Evolutionary conservation across 345 rosid species (phyloP), one percentile per base, ranked within the genome.

Genomic region (Bruguiera parviflora): DNA sequence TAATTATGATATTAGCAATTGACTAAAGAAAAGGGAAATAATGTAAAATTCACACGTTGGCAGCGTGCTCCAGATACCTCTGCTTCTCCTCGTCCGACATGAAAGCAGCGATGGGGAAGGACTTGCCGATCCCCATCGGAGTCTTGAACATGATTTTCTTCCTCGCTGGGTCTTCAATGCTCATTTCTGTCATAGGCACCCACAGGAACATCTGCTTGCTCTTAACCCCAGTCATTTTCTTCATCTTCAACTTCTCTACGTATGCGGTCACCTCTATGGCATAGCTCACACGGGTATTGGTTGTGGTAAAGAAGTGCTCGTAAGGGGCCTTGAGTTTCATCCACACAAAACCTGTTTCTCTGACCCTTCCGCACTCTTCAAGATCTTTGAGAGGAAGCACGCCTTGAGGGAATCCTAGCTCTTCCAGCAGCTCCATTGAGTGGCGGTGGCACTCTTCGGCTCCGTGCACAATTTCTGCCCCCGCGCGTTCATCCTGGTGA

Each of bases 101-200:
- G 71, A 94, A 94, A 37, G 92, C 85, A 2, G 90, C 75, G 60
- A 84, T 60, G 0, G 86, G 97, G 63, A 85, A 94, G 11, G 97
- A 82, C 79, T 81, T 94, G 21, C 95, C 96, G 15, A 91, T 77
- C 55, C 98, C 98, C 97, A 91, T 74, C 1, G 98, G 97, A 63
- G 98, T 94, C 74, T 82, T 91, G 85, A 94, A 94, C 31, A 61
- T 3, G 33, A 94, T 83, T 75, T 88, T 94, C 35, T 80, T 66
- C 69, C 80, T 68, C 5, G 81, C 24, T 4, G 87, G 79, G 13
- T 89, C 78, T 1, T 87, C 90, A 32, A 88, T 77, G 73, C 83
- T 79, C 97, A 94, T 94, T 82, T 94, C 98, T 29, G 71, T 52
- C 13, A 94, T 83, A 0, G 98, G 91, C 35, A 94, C 97, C 98